Evolutionary conservation across 208 protist species (phyloP).

Genomic region (Wallacemonas sp.): DNA sequence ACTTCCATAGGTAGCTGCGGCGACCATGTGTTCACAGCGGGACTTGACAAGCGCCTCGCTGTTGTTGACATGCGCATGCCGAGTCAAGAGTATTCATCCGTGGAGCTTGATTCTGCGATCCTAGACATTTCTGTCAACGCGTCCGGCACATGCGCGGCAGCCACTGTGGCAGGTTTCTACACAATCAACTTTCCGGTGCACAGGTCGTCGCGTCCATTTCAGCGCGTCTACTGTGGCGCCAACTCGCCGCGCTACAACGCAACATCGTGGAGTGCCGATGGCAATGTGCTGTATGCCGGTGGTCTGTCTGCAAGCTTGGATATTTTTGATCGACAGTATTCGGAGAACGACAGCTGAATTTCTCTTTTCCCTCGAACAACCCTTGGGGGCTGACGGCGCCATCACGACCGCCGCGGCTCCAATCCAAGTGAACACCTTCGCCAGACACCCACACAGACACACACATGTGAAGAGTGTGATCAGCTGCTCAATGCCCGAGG

Average conservation of each 20-base stretch:
- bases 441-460: too few species aligned
- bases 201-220: constrained; percentile 36
- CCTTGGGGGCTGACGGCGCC: too few species aligned
- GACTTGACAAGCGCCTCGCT: constrained; percentile 75
- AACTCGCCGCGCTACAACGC: constrained; percentile 71
- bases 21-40: constrained; percentile 80
- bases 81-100: constrained; percentile 20
- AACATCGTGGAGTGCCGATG: constrained; percentile 68
- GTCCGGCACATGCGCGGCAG: constrained; percentile 72
- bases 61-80: constrained; percentile 81
- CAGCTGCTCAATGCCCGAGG: too few species aligned
- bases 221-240: constrained; percentile 51
- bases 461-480: too few species aligned
- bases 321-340: constrained; percentile 50
- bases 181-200: constrained; percentile 68
- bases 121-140: constrained; percentile 67
- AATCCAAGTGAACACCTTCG: too few species aligned
- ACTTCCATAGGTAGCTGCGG: constrained; percentile 73
- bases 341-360: constrained; percentile 29
- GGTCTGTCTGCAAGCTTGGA: constrained; percentile 76
- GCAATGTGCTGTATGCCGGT: constrained; percentile 70
- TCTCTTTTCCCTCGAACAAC: too few species aligned
- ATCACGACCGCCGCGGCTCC: too few species aligned
- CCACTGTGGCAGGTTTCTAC: constrained; percentile 80
- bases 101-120: constrained; percentile 82